Percentiles rank a stretch among this genome's conserved stretches.
phyloP scores from a whole-genome alignment of 345 rosid genomes.

The Boechera divaricarpa region DNA sequence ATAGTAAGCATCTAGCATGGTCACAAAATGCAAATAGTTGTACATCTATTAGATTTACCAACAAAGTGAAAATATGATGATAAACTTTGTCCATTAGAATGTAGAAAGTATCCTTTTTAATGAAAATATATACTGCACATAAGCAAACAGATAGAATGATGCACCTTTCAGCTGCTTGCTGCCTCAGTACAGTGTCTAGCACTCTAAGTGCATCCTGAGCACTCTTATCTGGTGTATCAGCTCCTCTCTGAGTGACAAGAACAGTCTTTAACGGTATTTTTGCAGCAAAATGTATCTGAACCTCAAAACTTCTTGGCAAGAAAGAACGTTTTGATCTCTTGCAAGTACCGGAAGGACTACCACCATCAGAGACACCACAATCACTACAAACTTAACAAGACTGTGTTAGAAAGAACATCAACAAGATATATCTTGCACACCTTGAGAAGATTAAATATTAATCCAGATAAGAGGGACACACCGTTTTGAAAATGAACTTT shows the following conservation, averaged over 20 bases:
- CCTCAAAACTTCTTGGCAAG: constrained; percentile 59
- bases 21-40: constrained; percentile 18
- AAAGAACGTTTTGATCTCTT: constrained; percentile 69
- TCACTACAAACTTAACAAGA: constrained; percentile 41
- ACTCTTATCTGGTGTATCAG: constrained; percentile 48
- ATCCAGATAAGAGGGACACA: constrained; percentile 39
- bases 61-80: constrained; percentile 22
- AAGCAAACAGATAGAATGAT: constrained; percentile 6
- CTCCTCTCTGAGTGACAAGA: constrained; percentile 56
- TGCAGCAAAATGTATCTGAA: constrained; percentile 64
- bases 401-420: background rate
- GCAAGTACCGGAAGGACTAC: constrained; percentile 45
- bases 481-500: constrained; percentile 67
- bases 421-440: constrained; percentile 31
- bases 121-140: constrained; percentile 14
- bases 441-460: constrained; percentile 19
- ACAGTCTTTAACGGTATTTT: constrained; percentile 65
- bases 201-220: constrained; percentile 80
- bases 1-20: constrained; percentile 28
- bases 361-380: constrained; percentile 46
- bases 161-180: constrained; percentile 80
- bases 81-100: constrained; percentile 1
- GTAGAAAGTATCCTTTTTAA: constrained; percentile 2
- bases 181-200: constrained; percentile 78
- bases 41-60: constrained; percentile 15